Evolutionary conservation across 2,329 filamentous ascomycete species (phyloP).

Genomic region (Fusarium nisikadoi): DNA sequence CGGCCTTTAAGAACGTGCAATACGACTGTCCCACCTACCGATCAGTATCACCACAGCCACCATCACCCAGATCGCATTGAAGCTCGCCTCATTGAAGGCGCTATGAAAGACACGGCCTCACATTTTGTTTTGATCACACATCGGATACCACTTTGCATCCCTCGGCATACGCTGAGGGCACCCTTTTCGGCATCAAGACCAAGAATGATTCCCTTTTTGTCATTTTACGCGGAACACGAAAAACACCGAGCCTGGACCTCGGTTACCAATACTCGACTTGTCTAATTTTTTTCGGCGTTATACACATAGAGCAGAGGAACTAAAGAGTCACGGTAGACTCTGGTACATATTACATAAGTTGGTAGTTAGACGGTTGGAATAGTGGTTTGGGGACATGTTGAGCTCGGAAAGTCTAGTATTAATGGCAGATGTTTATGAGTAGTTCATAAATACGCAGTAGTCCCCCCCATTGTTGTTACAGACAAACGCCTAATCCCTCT

Average conservation of each 20-base stretch:
- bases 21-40: slow-evolving; percentile 36
- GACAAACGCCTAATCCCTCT: not conserved
- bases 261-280: not conserved
- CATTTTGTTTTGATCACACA: slow-evolving; percentile 26
- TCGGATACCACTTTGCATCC: slow-evolving; percentile 33
- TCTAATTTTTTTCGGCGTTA: slow-evolving; percentile 31
- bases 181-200: slow-evolving; percentile 22
- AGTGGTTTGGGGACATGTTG: not conserved
- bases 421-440: slow-evolving; percentile 19
- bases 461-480: not conserved
- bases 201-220: slow-evolving; percentile 21
- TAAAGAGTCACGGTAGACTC: slow-evolving; percentile 20
- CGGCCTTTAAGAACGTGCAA: slow-evolving; percentile 38
- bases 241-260: not conserved
- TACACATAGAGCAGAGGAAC: slow-evolving; percentile 32
- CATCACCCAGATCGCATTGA: slow-evolving; percentile 42
- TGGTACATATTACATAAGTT: not conserved
- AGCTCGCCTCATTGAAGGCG: not conserved
- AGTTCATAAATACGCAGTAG: slow-evolving; percentile 12
- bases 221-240: slow-evolving; percentile 22
- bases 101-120: slow-evolving; percentile 4
- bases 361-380: slow-evolving; percentile 7
- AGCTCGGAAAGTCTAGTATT: slow-evolving; percentile 4
- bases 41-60: slow-evolving; percentile 41
- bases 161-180: slow-evolving; percentile 21